Evolutionary conservation across 2,329 filamentous ascomycete genomes (phyloP).

Genomic region (Monosporascus sp.): DNA sequence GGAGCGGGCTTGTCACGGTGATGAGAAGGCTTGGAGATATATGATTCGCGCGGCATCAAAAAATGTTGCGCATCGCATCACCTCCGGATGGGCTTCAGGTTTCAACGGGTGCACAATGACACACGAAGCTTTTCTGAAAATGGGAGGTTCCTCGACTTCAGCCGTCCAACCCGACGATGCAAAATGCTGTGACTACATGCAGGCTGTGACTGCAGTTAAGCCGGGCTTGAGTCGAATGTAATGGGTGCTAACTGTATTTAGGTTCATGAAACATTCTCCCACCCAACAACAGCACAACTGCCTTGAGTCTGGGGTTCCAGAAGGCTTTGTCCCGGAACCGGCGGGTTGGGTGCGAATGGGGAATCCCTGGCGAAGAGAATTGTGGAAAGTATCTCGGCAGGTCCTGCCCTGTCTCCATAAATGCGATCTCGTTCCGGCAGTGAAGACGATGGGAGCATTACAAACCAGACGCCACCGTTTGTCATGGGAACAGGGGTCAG

Average conservation of each 20-base stretch:
- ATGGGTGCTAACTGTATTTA: not conserved
- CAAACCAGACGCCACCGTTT: no score
- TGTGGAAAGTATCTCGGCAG: no score
- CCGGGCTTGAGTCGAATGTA: not conserved
- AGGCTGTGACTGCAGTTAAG: not conserved
- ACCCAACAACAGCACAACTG: not conserved
- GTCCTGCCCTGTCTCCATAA: no score
- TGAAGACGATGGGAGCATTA: not conserved
- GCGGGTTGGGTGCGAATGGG: not conserved
- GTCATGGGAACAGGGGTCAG: no score
- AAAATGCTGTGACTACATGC: not conserved
- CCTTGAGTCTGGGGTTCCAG: not conserved
- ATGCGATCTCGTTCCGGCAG: no score
- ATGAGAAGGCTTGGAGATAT: not conserved
- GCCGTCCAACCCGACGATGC: not conserved
- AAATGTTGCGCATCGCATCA: not conserved
- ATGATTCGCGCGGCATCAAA: not conserved
- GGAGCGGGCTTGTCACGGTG: no score
- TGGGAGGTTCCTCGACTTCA: not conserved
- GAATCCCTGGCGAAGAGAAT: no score
- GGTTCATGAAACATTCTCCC: slow-evolving; percentile 1
- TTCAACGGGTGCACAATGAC: not conserved
- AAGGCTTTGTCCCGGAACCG: not conserved
- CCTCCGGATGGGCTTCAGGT: not conserved
- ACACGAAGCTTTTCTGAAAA: not conserved